Evolutionary conservation across 768 basidiomycete species (phyloP).

Genomic region (Russula lepida): DNA sequence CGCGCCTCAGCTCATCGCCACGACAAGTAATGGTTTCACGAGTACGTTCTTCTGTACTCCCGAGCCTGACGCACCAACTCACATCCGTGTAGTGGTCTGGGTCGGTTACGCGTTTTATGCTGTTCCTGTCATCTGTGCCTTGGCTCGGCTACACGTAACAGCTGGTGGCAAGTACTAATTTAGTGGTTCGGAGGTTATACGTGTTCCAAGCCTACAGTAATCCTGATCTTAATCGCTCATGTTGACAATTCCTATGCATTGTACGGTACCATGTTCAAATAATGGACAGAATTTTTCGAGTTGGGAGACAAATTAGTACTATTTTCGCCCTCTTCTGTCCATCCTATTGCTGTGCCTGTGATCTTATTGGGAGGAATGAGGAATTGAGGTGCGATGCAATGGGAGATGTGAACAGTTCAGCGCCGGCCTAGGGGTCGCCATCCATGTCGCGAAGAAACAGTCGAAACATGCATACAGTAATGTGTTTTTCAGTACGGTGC

Average conservation of each 20-base stretch:
- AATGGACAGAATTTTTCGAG: background rate
- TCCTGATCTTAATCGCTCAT: conserved; percentile 6
- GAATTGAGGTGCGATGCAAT: no score
- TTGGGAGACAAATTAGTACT: background rate
- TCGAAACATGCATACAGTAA: no score
- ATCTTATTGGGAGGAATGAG: background rate
- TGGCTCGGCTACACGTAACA: conserved; percentile 60
- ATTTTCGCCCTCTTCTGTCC: background rate
- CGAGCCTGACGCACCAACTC: background rate
- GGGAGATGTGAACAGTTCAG: background rate
- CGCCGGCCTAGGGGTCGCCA: background rate
- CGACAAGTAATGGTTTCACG: conserved; percentile 62
- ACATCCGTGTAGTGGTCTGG: conserved; percentile 53
- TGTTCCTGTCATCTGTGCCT: conserved; percentile 58
- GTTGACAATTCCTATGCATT: background rate
- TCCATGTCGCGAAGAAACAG: background rate
- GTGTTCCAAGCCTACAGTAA: background rate
- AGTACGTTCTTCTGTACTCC: conserved; percentile 39
- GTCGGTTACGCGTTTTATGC: conserved; percentile 69
- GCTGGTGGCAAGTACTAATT: conserved; percentile 30
- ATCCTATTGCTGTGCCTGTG: background rate
- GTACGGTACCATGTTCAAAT: conserved; percentile 3
- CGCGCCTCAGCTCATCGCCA: conserved; percentile 54
- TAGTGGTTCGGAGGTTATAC: conserved; percentile 22
- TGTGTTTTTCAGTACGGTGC: no score